Conservation (phyloP, 441 rosid genomes). For the Pelargonium cotyledonis region DNA sequence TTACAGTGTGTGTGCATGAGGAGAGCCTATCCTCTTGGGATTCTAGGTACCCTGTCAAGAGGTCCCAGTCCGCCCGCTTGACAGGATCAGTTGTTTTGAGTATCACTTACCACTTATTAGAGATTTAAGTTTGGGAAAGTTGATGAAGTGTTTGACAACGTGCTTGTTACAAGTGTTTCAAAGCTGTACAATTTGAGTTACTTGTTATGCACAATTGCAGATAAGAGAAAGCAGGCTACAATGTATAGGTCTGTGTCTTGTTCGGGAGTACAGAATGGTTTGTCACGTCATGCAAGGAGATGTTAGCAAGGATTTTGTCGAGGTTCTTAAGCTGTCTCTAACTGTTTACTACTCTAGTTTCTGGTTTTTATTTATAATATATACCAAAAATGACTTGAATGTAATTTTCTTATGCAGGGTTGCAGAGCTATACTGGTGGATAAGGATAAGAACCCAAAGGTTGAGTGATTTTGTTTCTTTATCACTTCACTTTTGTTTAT, state of each 20-base stretch:
- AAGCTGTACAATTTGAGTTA: background rate
- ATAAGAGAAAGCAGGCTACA: constrained; percentile 83
- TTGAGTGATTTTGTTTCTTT: background rate
- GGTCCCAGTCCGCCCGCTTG: no score
- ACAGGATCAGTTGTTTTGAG: no score
- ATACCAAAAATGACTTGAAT: background rate
- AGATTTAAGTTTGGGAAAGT: background rate
- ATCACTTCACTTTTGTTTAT: background rate
- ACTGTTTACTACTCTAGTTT: background rate
- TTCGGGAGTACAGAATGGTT: constrained; percentile 78
- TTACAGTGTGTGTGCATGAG: no score
- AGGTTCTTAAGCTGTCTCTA: constrained; percentile 39
- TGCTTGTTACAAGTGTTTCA: background rate
- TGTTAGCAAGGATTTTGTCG: constrained; percentile 72
- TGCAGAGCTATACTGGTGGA: constrained; percentile 84
- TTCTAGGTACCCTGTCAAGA: no score
- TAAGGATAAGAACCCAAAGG: constrained; percentile 55
- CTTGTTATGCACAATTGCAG: constrained; percentile 28
- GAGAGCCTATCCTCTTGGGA: no score
- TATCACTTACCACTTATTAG: no score
- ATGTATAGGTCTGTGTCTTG: constrained; percentile 71
- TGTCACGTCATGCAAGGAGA: constrained; percentile 72
- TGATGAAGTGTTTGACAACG: background rate
- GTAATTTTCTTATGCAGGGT: constrained; percentile 48
- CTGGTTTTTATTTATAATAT: background rate